phyloP scores from a whole-genome alignment of 495 filamentous ascomycete genomes.

The Neurospora sp. region DNA sequence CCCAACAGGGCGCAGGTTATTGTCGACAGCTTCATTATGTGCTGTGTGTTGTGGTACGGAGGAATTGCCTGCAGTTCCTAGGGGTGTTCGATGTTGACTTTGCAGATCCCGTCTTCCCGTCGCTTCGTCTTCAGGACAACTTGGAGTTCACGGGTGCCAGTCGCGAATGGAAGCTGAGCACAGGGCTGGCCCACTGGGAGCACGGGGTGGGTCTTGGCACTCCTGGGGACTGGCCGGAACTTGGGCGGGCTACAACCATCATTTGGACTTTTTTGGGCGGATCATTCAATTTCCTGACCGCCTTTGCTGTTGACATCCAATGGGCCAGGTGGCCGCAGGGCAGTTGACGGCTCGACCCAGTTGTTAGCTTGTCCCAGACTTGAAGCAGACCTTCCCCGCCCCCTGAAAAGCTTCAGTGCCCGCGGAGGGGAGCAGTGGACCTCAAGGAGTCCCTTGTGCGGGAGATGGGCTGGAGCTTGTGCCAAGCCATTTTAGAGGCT shows the following conservation, averaged over 20 bases:
- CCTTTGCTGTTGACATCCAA: neutral
- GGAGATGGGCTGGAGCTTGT: too few species aligned
- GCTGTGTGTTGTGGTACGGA: slow-evolving; percentile 1
- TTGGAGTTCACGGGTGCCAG: neutral
- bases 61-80: neutral
- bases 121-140: neutral
- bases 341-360: neutral
- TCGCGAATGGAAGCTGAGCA: neutral
- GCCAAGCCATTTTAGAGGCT: neutral
- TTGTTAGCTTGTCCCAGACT: neutral
- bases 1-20: slow-evolving; percentile 51
- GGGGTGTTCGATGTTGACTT: neutral
- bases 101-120: neutral
- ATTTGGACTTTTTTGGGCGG: slow-evolving; percentile 8
- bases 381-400: neutral
- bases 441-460: neutral
- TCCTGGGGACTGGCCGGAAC: neutral
- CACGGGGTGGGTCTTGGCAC: neutral
- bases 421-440: neutral
- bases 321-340: neutral
- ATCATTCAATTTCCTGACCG: slow-evolving; percentile 16
- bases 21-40: slow-evolving; percentile 40
- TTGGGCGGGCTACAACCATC: neutral
- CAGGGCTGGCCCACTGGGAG: neutral
- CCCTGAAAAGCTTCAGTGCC: neutral